Conservation (phyloP, 352 stramenopile genomes). For the Phytophthora tentaculata region DNA sequence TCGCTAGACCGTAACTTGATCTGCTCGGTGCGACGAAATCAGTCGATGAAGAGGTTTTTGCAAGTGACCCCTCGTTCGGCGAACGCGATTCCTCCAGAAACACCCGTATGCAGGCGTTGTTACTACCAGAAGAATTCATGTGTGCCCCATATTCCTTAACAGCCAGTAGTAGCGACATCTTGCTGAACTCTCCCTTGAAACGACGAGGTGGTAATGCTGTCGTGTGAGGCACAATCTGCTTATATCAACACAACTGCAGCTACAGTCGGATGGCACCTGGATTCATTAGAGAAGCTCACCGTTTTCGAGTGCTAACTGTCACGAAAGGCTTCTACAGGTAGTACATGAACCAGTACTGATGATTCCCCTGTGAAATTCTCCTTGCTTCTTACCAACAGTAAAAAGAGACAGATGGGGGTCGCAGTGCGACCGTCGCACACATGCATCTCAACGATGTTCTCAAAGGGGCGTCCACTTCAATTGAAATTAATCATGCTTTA, state of each 20-base stretch:
- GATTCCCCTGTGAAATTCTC: not conserved
- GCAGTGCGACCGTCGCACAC: too few species aligned
- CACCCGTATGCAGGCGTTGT: conserved; percentile 6
- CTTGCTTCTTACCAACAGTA: conserved; percentile 8
- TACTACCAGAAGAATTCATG: conserved; percentile 9
- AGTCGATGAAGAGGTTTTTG: conserved; percentile 11
- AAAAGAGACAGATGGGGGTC: conserved; percentile 8
- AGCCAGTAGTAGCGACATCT: conserved; percentile 3
- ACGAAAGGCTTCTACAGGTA: not conserved
- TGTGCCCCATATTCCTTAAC: not conserved
- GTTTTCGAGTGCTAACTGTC: not conserved
- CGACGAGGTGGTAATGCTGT: conserved; percentile 11
- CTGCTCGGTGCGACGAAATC: conserved; percentile 31
- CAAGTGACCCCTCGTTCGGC: conserved; percentile 16
- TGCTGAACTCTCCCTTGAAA: conserved; percentile 19
- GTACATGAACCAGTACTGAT: not conserved
- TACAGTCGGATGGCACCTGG: too few species aligned
- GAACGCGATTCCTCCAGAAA: conserved; percentile 25
- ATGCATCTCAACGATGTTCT: conserved; percentile 7
- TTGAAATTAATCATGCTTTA: not conserved
- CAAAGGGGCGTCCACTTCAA: too few species aligned
- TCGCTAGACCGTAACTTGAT: conserved; percentile 14
- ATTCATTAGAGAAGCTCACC: not conserved
- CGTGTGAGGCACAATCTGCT: not conserved
- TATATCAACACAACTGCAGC: too few species aligned